Conservation (phyloP, 495 filamentous ascomycete species). For the Aspergillus nanangensis region DNA sequence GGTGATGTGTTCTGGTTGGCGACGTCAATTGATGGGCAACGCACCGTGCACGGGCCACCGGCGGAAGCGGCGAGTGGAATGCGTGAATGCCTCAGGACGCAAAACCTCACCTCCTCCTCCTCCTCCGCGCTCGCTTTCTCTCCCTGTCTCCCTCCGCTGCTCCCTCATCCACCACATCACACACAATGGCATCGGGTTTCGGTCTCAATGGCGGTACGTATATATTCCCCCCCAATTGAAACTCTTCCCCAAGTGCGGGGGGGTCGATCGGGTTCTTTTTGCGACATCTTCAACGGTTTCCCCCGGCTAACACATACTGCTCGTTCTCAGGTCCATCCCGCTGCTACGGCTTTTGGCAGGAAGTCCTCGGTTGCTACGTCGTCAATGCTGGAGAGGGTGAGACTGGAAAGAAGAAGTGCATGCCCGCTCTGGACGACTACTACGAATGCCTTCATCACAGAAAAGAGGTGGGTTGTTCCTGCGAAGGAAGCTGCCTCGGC, state of each 20-base stretch:
- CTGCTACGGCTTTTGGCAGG: conserved; percentile 99
- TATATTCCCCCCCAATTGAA: too few relatives aligned
- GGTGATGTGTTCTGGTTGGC: conserved; percentile 17
- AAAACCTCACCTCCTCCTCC: conserved; percentile 24
- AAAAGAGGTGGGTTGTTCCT: conserved; percentile 72
- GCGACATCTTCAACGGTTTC: conserved; percentile 13
- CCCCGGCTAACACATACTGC: conserved; percentile 20
- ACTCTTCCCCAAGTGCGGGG: too few relatives aligned
- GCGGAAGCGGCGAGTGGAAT: conserved; percentile 24
- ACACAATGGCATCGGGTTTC: conserved; percentile 75
- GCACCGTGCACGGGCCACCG: conserved; percentile 35
- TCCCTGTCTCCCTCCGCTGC: conserved; percentile 19
- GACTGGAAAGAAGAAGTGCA: conserved; percentile 83
- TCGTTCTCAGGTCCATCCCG: conserved; percentile 66
- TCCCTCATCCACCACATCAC: conserved; percentile 20
- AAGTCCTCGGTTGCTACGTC: conserved; percentile 84
- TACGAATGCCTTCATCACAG: conserved; percentile 97
- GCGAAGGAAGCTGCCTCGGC: too few relatives aligned
- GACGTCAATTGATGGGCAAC: conserved; percentile 13
- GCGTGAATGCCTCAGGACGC: conserved; percentile 30
- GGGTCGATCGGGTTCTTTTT: neutral
- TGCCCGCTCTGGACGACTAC: conserved; percentile 89
- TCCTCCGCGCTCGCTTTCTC: conserved; percentile 19
- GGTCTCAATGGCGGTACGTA: conserved; percentile 73
- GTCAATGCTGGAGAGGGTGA: conserved; percentile 72